These are phyloP conservation scores for Aureobasidium sp. DNA, from an alignment of 2,329 filamentous ascomycete species.

Conservation along the genomic window DNA sequence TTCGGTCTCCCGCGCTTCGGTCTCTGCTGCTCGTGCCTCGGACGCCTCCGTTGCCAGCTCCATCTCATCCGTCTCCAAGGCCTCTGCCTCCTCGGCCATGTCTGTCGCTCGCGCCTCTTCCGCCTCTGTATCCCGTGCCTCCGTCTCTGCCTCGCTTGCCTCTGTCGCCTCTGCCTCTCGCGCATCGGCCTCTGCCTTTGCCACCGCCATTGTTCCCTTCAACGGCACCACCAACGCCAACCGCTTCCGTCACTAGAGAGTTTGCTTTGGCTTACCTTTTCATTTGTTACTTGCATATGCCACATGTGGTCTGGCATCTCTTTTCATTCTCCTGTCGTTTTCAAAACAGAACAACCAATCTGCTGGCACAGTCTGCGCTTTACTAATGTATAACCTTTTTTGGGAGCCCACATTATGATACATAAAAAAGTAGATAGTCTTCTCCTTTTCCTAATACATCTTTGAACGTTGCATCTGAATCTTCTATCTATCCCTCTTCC, in stretches of 20 bases:
- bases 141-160: not conserved
- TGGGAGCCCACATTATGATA: not conserved
- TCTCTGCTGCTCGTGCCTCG: slow-evolving; percentile 4
- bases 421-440: not conserved
- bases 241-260: not conserved
- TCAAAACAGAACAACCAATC: not conserved
- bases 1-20: slow-evolving; percentile 2
- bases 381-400: not conserved
- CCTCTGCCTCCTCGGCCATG: not conserved
- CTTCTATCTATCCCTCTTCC: not conserved
- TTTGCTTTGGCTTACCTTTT: not conserved
- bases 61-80: not conserved
- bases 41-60: not conserved
- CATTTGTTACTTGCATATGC: slow-evolving; percentile 2
- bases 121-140: slow-evolving; percentile 2
- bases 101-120: not conserved
- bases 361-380: not conserved
- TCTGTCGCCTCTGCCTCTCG: not conserved
- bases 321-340: not conserved
- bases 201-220: slow-evolving; percentile 3
- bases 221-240: slow-evolving; percentile 6
- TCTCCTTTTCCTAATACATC: not conserved
- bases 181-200: slow-evolving; percentile 1
- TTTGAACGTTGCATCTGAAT: not conserved
- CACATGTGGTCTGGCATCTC: not conserved